phyloP scores from a whole-genome alignment of 345 rosid species.

The Gossypium ekmanianum region DNA sequence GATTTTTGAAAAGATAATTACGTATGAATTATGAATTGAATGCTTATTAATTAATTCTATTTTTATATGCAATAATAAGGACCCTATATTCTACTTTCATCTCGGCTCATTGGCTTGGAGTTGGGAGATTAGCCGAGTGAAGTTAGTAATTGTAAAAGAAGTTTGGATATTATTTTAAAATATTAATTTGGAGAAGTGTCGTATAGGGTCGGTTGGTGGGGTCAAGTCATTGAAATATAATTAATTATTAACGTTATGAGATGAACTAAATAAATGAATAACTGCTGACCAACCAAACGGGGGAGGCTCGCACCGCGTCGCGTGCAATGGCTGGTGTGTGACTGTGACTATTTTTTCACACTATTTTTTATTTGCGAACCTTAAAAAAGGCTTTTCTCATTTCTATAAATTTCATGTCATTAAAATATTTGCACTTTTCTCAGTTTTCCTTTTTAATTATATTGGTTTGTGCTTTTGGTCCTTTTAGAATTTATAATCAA shows the following conservation, averaged over 20 bases:
- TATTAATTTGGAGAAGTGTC: slow-evolving; percentile 48
- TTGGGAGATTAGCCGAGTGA: neutral
- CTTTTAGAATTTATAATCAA: neutral
- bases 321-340: slow-evolving; percentile 40
- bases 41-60: too few species aligned
- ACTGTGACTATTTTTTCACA: slow-evolving; percentile 7
- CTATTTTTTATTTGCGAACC: slow-evolving; percentile 30
- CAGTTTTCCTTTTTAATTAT: neutral
- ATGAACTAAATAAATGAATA: neutral
- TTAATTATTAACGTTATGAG: neutral
- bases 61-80: neutral
- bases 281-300: slow-evolving; percentile 52
- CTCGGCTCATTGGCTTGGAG: neutral
- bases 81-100: neutral
- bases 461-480: neutral
- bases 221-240: neutral
- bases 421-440: slow-evolving; percentile 30
- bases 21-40: too few species aligned
- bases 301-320: slow-evolving; percentile 37
- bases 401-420: neutral
- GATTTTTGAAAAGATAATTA: too few species aligned
- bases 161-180: neutral
- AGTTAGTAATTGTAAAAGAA: neutral
- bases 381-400: slow-evolving; percentile 14
- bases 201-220: slow-evolving; percentile 44